Conservation (phyloP, 805 yeast species). For the Lipomyces orientalis region DNA sequence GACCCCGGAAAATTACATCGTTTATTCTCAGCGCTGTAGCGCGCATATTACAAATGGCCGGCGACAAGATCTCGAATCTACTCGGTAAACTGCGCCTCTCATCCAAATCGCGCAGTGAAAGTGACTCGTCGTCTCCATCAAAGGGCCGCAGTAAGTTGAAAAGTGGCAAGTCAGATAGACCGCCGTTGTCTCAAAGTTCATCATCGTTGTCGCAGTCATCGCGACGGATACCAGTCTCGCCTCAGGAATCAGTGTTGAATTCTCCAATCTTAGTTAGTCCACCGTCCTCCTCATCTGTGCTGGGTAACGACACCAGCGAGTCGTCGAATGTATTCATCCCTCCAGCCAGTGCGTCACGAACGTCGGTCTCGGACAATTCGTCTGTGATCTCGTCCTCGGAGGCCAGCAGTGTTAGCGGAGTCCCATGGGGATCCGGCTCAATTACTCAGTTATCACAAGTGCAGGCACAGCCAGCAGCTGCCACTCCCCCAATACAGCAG, state of each 20-base stretch:
- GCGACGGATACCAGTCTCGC: background rate
- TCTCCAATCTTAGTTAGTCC: background rate
- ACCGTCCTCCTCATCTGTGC: constrained; percentile 1
- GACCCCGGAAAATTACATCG: background rate
- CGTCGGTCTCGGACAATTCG: background rate
- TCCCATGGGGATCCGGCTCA: background rate
- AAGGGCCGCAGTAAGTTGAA: constrained; percentile 7
- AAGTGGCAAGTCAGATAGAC: constrained; percentile 7
- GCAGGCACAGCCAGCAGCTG: background rate
- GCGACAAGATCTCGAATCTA: constrained; percentile 17
- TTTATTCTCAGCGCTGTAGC: background rate
- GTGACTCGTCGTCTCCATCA: background rate
- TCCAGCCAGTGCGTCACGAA: background rate
- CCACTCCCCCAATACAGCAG: background rate
- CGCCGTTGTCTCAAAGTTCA: background rate
- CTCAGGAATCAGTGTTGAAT: background rate
- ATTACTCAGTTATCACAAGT: background rate
- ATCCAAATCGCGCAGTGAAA: constrained; percentile 8
- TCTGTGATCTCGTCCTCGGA: constrained; percentile 4
- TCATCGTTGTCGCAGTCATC: background rate
- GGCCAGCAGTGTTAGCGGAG: background rate
- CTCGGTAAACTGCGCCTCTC: constrained; percentile 20
- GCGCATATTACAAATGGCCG: background rate
- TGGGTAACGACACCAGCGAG: background rate
- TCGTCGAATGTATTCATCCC: constrained; percentile 14